Base-by-base conservation (phyloP, 768 basidiomycete genomes). In the Mycena pura region DNA sequence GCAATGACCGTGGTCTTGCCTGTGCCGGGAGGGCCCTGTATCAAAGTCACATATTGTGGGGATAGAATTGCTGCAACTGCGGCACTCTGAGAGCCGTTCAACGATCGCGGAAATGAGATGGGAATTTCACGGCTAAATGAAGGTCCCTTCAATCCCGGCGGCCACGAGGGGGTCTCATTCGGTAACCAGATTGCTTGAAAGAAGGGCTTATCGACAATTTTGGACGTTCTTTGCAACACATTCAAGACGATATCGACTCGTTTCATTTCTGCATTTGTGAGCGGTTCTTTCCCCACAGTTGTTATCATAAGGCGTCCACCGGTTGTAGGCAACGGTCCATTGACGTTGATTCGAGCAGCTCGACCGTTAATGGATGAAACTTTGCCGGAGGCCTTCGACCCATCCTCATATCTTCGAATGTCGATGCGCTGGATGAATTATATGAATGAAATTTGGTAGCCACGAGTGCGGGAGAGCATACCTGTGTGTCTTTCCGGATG, bases 1-100 rank as follows among this genome's bases (percentile, higher is more conserved):
- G 84, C 83, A 62, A 88, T 88, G 17, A 85, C 84, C 19, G 84
- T 84, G 3, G 87, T 87, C 69, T 88, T 88, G 11, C 87, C 87
- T 36, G 86, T 86, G 6, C 86, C 86, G 45, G 86, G 86, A 39
- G 86, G 86, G 1, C 85, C 86, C 34, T 81, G 80, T 17, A 81
- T 75, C 11, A 82, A 48, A 27, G 70, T 68, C 13, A 79, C 55
- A 10, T 72, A 72, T 29, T 73, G 45, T 2, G 46, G 22, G 1
- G 80, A 78, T 0, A 82, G 65, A 41, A 80, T 78, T 15, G 69
- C 63, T 1, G 69, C 49, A 19, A 78, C 73, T 15, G 78, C 80
- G 9, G 60, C 57, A 5, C 34, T 51, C 54, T 81, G 80, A 6
- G 81, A 80, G 6, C 41, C 2, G 58, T 82, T 82, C 29, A 80